Conservation (phyloP, 2,329 filamentous ascomycete genomes). For the Trichophyton schoenleinii region DNA sequence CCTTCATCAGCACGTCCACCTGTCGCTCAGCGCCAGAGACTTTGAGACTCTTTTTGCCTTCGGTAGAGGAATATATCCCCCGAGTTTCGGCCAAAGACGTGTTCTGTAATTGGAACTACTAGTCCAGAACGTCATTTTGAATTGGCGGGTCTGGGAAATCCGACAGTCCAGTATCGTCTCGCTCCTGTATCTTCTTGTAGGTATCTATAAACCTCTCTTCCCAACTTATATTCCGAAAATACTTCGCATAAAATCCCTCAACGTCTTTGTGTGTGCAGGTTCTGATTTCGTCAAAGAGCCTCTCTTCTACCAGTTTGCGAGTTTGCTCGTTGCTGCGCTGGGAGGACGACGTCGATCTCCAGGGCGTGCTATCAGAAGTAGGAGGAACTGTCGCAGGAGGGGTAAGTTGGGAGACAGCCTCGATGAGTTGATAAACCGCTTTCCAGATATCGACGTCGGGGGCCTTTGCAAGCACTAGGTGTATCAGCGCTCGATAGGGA, state of each 20-base stretch:
- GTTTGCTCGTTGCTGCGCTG: slow-evolving; percentile 14
- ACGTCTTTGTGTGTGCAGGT: slow-evolving; percentile 13
- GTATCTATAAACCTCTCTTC: slow-evolving; percentile 4
- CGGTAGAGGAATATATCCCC: slow-evolving; percentile 9
- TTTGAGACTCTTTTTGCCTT: not conserved
- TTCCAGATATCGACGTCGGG: not conserved
- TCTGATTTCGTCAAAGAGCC: slow-evolving; percentile 15
- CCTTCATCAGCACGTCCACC: slow-evolving; percentile 15
- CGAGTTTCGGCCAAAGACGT: slow-evolving; percentile 9
- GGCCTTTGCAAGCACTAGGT: slow-evolving; percentile 12
- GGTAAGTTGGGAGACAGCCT: too few relatives aligned
- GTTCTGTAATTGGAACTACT: slow-evolving; percentile 14
- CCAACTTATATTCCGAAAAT: slow-evolving; percentile 16
- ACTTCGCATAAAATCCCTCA: slow-evolving; percentile 14
- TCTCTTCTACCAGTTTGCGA: slow-evolving; percentile 11
- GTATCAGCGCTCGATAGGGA: slow-evolving; percentile 9
- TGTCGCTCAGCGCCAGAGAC: slow-evolving; percentile 12
- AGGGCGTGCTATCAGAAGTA: not conserved
- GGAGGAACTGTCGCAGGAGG: too few relatives aligned
- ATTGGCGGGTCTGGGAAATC: slow-evolving; percentile 10
- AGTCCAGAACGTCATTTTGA: slow-evolving; percentile 10
- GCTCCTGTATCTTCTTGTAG: slow-evolving; percentile 7
- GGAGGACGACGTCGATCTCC: not conserved
- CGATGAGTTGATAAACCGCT: too few relatives aligned
- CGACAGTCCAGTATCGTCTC: slow-evolving; percentile 5